Percentiles rank a stretch among this genome's conserved stretches.
phyloP scores from a whole-genome alignment of 805 yeast genomes.

The Barnettozyma sp. region DNA sequence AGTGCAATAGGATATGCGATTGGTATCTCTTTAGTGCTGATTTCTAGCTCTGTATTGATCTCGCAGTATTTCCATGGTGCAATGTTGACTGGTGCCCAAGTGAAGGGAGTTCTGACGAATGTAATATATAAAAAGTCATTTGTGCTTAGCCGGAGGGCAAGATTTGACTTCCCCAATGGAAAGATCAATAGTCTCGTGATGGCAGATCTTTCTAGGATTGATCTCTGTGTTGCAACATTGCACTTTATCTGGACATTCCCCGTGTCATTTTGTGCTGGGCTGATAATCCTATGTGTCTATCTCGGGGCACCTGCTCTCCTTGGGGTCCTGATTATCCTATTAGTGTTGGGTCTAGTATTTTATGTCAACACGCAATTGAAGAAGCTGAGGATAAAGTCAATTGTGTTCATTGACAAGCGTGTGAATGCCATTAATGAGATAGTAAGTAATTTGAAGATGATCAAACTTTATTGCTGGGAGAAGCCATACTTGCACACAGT shows the following conservation, averaged over 20 bases:
- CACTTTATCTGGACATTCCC: constrained; percentile 62
- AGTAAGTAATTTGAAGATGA: constrained; percentile 67
- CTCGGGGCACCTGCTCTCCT: constrained; percentile 68
- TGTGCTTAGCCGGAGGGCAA: constrained; percentile 48
- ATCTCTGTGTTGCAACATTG: constrained; percentile 64
- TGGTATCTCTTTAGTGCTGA: constrained; percentile 55
- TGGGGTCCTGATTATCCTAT: constrained; percentile 55
- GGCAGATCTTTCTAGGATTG: constrained; percentile 76
- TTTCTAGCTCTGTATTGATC: constrained; percentile 39
- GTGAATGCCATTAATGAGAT: constrained; percentile 74
- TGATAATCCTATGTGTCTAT: constrained; percentile 57
- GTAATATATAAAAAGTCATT: constrained; percentile 66
- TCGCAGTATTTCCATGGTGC: constrained; percentile 61
- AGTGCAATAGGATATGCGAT: constrained; percentile 72
- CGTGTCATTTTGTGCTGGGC: constrained; percentile 51
- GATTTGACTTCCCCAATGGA: constrained; percentile 56
- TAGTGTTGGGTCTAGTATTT: constrained; percentile 35
- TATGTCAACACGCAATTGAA: constrained; percentile 46
- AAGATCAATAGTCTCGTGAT: constrained; percentile 72
- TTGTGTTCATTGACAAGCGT: constrained; percentile 65
- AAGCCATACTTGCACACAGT: constrained; percentile 59
- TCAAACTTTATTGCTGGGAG: constrained; percentile 92
- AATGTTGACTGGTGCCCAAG: constrained; percentile 61
- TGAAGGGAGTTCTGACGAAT: constrained; percentile 63
- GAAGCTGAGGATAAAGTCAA: constrained; percentile 48